Percentiles rank a stretch among this genome's conserved stretches.
Conservation (phyloP, 2,329 filamentous ascomycete genomes). For the Pseudofabraea citricarpa region DNA sequence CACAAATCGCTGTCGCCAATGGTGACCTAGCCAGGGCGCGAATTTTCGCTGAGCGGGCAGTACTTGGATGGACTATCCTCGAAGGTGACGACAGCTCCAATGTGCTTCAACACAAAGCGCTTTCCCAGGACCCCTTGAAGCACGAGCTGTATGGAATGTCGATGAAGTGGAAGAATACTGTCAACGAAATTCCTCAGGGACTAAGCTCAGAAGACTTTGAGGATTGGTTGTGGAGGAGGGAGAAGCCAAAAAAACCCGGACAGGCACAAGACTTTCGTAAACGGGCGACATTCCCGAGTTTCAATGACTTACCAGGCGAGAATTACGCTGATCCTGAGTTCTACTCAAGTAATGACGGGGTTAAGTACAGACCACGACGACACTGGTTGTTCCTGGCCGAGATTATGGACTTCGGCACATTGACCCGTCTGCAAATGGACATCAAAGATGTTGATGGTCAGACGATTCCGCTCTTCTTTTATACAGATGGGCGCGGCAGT, state of each 20-base stretch:
- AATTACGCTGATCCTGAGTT: constrained; percentile 2
- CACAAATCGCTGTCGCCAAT: constrained; percentile 24
- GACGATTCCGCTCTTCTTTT: constrained; percentile 19
- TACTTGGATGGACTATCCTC: constrained; percentile 7
- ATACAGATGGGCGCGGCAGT: constrained; percentile 16
- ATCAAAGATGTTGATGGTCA: constrained; percentile 18
- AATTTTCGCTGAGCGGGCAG: constrained; percentile 22
- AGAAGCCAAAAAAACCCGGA: constrained; percentile 5
- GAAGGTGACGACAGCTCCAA: constrained; percentile 11
- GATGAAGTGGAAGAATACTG: constrained; percentile 5
- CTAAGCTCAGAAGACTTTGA: constrained; percentile 2
- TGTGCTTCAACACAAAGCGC: background rate
- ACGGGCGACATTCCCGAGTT: constrained; percentile 16
- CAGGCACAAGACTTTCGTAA: constrained; percentile 3
- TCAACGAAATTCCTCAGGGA: constrained; percentile 3
- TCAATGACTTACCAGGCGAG: constrained; percentile 4
- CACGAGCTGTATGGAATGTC: constrained; percentile 3
- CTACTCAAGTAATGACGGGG: constrained; percentile 1
- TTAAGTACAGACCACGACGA: constrained; percentile 1
- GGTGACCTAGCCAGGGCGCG: constrained; percentile 27
- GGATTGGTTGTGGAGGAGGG: constrained; percentile 8
- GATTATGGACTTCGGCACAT: constrained; percentile 5
- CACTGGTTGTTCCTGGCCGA: constrained; percentile 6
- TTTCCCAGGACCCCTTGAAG: constrained; percentile 4
- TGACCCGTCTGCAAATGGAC: constrained; percentile 17